Percentiles rank a stretch among this genome's conserved stretches.
These are phyloP conservation scores for Suillus ampliporus DNA, from an alignment of 768 basidiomycete genomes.

Conservation along the genomic window DNA sequence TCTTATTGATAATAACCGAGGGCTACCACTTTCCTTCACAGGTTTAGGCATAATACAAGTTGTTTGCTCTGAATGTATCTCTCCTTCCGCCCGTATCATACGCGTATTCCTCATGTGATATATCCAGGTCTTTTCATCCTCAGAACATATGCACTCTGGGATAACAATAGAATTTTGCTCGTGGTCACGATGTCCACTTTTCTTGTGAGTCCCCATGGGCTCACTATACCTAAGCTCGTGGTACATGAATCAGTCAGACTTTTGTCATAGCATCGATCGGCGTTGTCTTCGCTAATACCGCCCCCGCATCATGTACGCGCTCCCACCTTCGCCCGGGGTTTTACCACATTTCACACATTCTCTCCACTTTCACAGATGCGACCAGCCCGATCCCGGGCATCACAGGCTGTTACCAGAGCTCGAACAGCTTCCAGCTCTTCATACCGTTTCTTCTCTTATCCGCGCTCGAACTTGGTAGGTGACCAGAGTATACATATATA, in stretches of 20 bases:
- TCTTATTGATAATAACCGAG: background rate
- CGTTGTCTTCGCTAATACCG: too few species aligned
- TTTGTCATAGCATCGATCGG: background rate
- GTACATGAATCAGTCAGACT: background rate
- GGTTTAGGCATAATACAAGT: background rate
- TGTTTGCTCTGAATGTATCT: background rate
- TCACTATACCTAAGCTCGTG: background rate
- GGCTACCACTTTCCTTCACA: background rate
- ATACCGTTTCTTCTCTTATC: constrained; percentile 1
- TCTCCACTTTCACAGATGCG: background rate
- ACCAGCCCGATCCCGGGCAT: background rate
- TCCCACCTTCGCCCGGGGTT: too few species aligned
- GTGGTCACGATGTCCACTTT: too few species aligned
- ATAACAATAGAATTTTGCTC: background rate
- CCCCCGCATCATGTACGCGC: background rate
- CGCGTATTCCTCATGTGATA: background rate
- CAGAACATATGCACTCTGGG: constrained; percentile 3
- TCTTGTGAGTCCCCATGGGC: background rate
- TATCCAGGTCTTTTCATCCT: background rate
- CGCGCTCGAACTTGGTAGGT: background rate
- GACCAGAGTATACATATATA: background rate
- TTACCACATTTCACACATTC: background rate
- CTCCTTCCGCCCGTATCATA: too few species aligned
- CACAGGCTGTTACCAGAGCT: background rate
- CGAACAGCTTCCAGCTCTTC: background rate